These are phyloP conservation scores for Penicillium ochrochloron DNA, from an alignment of 495 filamentous ascomycete genomes.

Conservation along the genomic window DNA sequence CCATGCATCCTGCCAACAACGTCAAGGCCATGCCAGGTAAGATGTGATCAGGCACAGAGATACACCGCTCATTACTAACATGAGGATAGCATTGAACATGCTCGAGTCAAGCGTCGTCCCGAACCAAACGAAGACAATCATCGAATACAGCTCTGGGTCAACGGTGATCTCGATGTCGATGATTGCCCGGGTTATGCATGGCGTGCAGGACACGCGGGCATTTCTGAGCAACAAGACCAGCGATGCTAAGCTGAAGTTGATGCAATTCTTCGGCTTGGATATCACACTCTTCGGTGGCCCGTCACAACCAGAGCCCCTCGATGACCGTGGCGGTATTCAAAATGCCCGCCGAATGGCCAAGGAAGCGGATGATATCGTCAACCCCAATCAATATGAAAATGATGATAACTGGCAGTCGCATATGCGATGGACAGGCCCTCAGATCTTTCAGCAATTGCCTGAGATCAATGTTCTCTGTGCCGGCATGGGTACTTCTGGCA, in stretches of 20 bases:
- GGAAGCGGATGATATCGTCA: conserved; percentile 46
- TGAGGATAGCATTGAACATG: conserved; percentile 56
- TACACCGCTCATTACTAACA: conserved; percentile 5
- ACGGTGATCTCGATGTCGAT: conserved; percentile 65
- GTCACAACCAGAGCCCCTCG: conserved; percentile 60
- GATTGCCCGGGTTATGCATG: conserved; percentile 57
- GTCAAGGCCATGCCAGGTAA: conserved; percentile 67
- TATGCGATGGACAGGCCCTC: conserved; percentile 62
- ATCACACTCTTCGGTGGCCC: conserved; percentile 61
- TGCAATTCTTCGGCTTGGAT: conserved; percentile 64
- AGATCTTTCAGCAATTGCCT: conserved; percentile 61
- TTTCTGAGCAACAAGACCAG: conserved; percentile 66
- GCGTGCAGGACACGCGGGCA: conserved; percentile 56
- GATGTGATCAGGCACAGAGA: conserved; percentile 2
- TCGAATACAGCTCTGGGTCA: conserved; percentile 67
- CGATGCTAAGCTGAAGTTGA: conserved; percentile 54
- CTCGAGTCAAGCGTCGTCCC: conserved; percentile 50
- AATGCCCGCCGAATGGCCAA: conserved; percentile 45
- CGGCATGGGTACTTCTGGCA: conserved; percentile 60
- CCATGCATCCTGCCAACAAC: conserved; percentile 64
- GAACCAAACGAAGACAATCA: conserved; percentile 52
- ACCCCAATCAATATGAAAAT: conserved; percentile 65
- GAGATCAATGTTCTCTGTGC: conserved; percentile 63
- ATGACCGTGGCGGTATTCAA: conserved; percentile 58
- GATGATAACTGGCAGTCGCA: conserved; percentile 65